Percentiles rank a stretch among this genome's conserved stretches.
Evolutionary conservation across 495 filamentous ascomycete species (phyloP).

Genomic region (Neurospora sp.): DNA sequence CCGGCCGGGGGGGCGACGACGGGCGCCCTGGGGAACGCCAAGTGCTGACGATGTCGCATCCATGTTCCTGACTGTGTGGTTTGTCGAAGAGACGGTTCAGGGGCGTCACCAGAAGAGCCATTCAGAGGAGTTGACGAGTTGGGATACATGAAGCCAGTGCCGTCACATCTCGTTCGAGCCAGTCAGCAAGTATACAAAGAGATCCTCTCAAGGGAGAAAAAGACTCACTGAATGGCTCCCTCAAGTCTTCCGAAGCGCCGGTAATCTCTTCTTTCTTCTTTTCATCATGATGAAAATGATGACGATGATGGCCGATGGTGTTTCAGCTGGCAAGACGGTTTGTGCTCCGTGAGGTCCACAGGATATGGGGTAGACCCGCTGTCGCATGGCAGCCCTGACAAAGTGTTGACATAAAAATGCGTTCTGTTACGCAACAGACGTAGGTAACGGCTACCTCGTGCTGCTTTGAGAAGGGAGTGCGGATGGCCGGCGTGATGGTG

Average conservation of each 20-base stretch:
- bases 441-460: background rate
- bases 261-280: background rate
- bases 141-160: background rate
- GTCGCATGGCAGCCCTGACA: background rate
- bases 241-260: background rate
- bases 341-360: background rate
- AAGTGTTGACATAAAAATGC: background rate
- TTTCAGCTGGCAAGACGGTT: background rate
- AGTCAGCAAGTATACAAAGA: background rate
- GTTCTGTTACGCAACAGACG: background rate
- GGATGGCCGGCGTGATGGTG: background rate
- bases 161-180: background rate
- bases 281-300: background rate
- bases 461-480: background rate
- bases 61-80: constrained; percentile 9
- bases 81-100: background rate
- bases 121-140: background rate
- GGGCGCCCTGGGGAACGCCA: background rate
- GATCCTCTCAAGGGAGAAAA: background rate
- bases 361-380: background rate
- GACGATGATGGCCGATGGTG: background rate
- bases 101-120: background rate
- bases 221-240: background rate
- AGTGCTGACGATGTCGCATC: constrained; percentile 1
- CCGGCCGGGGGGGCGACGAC: constrained; percentile 1